Conservation (phyloP, 1,284 basidiomycete species). For the Amylostereum areolatum region DNA sequence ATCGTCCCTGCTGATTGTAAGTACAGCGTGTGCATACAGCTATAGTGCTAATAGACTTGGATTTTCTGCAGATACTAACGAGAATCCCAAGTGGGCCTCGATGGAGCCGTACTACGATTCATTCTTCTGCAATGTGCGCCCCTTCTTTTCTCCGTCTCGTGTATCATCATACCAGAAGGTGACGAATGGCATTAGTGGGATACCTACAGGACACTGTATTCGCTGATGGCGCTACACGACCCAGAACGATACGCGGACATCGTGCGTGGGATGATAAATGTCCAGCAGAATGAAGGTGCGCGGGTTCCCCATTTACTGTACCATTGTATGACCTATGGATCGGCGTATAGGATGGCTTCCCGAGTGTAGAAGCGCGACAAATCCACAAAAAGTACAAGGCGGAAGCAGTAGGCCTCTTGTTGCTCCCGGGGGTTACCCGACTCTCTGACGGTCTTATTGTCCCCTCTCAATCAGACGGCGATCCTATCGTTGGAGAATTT, state of each 20-base stretch:
- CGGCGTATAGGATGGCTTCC: constrained; percentile 49
- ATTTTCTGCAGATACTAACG: constrained; percentile 50
- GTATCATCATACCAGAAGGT: background rate
- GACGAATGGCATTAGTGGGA: constrained; percentile 42
- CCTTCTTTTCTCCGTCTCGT: background rate
- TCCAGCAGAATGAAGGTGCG: constrained; percentile 58
- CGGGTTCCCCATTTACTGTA: background rate
- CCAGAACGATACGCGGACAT: constrained; percentile 50
- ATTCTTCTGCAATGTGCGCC: constrained; percentile 58
- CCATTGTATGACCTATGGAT: no score
- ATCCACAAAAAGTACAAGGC: constrained; percentile 49
- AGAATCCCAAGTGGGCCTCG: constrained; percentile 63
- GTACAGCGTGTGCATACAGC: constrained; percentile 11
- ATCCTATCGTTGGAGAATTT: constrained; percentile 61
- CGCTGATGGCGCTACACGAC: constrained; percentile 55
- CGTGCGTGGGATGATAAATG: constrained; percentile 58
- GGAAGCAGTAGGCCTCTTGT: constrained; percentile 45
- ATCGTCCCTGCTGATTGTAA: constrained; percentile 62
- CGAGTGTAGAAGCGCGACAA: constrained; percentile 51
- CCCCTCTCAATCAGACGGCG: constrained; percentile 36
- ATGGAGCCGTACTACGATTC: constrained; percentile 64
- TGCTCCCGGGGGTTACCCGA: background rate
- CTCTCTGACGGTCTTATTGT: background rate
- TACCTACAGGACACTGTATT: constrained; percentile 54
- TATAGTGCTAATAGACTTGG: no score